Evolutionary conservation across 169 alveolate species (phyloP).

Genomic region (Cryptosporidium canis): DNA sequence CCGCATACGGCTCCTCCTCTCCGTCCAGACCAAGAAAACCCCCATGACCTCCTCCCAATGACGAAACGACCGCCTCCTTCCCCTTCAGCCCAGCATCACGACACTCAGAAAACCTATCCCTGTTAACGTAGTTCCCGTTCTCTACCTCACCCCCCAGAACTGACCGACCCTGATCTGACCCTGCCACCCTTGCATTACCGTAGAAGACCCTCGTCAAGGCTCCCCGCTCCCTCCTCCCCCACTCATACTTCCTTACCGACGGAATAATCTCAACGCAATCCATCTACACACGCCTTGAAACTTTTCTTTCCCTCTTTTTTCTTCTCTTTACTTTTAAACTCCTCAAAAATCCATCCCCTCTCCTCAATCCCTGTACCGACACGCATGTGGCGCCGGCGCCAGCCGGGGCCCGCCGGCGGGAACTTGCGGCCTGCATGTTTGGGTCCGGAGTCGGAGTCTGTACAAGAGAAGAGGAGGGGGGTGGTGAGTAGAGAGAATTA

Average conservation of each 20-base stretch:
- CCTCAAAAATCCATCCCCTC: too few relatives aligned
- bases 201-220: conserved; percentile 16
- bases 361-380: too few relatives aligned
- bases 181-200: background rate
- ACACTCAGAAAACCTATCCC: too few relatives aligned
- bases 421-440: too few relatives aligned
- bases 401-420: background rate
- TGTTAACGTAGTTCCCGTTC: too few relatives aligned
- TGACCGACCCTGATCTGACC: too few relatives aligned
- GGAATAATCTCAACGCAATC: conserved; percentile 37
- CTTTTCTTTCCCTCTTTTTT: background rate
- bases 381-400: background rate
- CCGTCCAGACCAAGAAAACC: background rate
- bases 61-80: too few relatives aligned
- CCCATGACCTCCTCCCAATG: background rate
- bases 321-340: background rate
- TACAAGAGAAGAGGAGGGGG: too few relatives aligned
- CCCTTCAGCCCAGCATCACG: background rate
- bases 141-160: too few relatives aligned
- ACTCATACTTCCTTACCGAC: conserved; percentile 22
- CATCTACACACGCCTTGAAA: background rate
- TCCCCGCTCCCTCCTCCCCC: conserved; percentile 11
- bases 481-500: too few relatives aligned
- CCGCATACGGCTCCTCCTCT: conserved; percentile 84
- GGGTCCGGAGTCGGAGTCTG: too few relatives aligned